Evolutionary conservation across 805 yeast species (phyloP).

Genomic region (Schwanniomyces sp.): DNA sequence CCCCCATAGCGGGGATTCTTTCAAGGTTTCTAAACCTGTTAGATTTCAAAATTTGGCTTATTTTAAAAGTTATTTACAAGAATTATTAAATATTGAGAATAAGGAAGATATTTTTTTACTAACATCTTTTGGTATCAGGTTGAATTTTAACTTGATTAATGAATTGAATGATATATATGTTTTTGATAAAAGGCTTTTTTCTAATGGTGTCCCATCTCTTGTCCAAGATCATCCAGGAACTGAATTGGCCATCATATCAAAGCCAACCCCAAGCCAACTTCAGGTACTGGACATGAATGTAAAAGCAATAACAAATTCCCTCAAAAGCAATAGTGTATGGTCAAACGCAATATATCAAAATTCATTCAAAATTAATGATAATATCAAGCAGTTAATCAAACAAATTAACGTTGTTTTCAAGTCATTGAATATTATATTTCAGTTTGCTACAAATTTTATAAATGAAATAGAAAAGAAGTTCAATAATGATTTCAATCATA

Average conservation of each 20-base stretch:
- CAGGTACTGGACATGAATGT: constrained; percentile 6
- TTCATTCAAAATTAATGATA: constrained; percentile 29
- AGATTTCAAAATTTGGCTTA: constrained; percentile 33
- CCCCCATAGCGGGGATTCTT: constrained; percentile 36
- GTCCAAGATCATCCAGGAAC: background rate
- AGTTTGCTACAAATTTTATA: constrained; percentile 49
- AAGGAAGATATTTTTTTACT: constrained; percentile 47
- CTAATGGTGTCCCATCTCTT: constrained; percentile 15
- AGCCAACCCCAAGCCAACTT: constrained; percentile 5
- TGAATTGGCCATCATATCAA: constrained; percentile 7
- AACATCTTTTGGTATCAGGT: constrained; percentile 64
- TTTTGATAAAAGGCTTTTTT: constrained; percentile 62
- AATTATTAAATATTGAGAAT: constrained; percentile 24
- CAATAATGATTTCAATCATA: constrained; percentile 34
- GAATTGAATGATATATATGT: constrained; percentile 58
- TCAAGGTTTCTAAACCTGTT: constrained; percentile 40
- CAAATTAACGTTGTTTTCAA: constrained; percentile 45
- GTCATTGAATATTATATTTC: constrained; percentile 47
- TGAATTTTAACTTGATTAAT: constrained; percentile 52
- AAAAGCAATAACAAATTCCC: constrained; percentile 26
- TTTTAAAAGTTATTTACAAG: constrained; percentile 29
- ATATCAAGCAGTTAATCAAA: constrained; percentile 22
- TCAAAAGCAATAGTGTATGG: constrained; percentile 55
- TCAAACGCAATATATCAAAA: constrained; percentile 46
- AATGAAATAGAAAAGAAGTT: constrained; percentile 49